Evolutionary conservation across 2,329 filamentous ascomycete genomes (phyloP), one percentile per base, ranked within the genome.

Genomic region (Monosporascus sp.): DNA sequence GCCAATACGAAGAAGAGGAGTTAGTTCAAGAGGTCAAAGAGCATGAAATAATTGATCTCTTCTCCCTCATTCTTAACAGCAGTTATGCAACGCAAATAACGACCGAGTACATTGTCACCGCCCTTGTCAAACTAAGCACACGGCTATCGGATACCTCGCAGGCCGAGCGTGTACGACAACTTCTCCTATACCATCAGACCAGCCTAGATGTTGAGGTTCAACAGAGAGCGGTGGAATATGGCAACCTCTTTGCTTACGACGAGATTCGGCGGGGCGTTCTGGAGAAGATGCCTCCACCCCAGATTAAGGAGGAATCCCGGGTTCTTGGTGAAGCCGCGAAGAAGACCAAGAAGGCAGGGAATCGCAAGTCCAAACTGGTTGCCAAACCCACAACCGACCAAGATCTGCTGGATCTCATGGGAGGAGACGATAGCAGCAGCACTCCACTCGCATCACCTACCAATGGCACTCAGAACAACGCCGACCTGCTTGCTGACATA

Each of bases 241-340:
- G 86, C 54, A 97, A 97, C 65, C 78, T 99, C n/a, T 97, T 99
- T 64, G 83, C 83, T 1, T 90, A 90, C 64, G 92, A 99, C 61
- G 79, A 90, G 55, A 89, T 99, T 52, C 85, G 93, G 51, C 83
- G 82, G 55, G 94, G 94, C 53, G 94, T 99, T 3, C 76, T 99
- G 11, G 94, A 99, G 73, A 95, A 94, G 70, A 99, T 99, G 95
- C 94, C 94, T 7, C 84, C 94, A 2, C 94, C 94, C 8, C 93
- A 97, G 70, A 97, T 99, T 65, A 90, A 93, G 60, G 94, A 99
- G 68, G 90, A 96, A 69, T 93, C 94, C 51, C 82, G 93, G 55
- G 92, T 97, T 3, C 78, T 99, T 18, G 92, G 92, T 44, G 88
- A 93, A 64, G 86, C 90, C 1, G 78, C 83, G 1, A 85, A 85